Evolutionary conservation across 192 early-diverging fungal genomes (phyloP), one percentile per base, ranked within the genome.

Genomic region (Dimargaris xerosporica): DNA sequence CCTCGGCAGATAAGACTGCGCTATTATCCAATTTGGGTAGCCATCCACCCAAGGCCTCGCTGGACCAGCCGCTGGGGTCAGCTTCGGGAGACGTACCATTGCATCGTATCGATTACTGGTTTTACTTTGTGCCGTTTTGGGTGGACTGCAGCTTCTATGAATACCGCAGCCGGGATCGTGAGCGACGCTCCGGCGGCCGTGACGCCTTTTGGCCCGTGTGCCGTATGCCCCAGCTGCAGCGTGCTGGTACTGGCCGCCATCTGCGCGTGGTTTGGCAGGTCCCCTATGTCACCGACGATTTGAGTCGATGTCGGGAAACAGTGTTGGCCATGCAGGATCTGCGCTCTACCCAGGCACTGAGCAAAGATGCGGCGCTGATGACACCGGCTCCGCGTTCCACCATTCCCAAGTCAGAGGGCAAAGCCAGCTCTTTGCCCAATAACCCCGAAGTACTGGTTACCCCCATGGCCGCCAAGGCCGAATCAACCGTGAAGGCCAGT

Each of bases 121-220:
- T 62, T n/a, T 41, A 62, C 16, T 43, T 80, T 64, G 83, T 92
- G 54, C 91, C 94, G 0, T 81, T 88, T 66, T 98, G 94, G 94
- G 78, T 96, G 21, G 91, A 95, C 65, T 84, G 85, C 63, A 91
- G 87, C 62, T 98, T 93, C 65, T 95, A 90, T 74, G 74, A 69
- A 65, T 69, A 72, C 63, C 23, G 47, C 3, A 50, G 19, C 47
- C 47, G 47, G n/a, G n/a, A n/a, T n/a, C n/a, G n/a, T n/a, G n/a
- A 23, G 47, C 3, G 19, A 50, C 17, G 19, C 47, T 50, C 56
- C 3, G 23, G 28, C 17, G 17, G 31, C 41, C 12, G 39, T 9
- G 73, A 82, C 56, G 72, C 76, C 25, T 92, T 89, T 65, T 66
- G 70, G 55, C 73, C 83, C 17, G 71, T 84, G 44, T 91, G 88